Conservation (phyloP, 129 eudicot genomes). For the Mikania micrantha region DNA sequence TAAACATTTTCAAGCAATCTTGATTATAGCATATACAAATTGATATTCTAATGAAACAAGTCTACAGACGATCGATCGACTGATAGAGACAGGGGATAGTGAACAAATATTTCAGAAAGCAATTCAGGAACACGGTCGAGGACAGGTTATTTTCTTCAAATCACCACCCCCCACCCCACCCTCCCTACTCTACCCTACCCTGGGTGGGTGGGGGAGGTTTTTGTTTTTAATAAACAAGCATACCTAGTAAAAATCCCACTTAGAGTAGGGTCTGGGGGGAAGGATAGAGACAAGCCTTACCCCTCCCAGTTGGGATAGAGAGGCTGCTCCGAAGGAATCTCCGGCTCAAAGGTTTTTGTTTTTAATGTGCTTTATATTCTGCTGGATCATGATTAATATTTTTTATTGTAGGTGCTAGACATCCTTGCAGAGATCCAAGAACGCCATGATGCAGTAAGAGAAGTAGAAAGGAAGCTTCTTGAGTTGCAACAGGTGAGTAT, state of each 20-base stretch:
- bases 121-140: slow-evolving; percentile 87
- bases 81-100: slow-evolving; percentile 95
- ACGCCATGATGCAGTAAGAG: too few relatives aligned
- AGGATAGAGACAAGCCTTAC: too few relatives aligned
- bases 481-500: slow-evolving; percentile 88
- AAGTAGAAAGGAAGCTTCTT: slow-evolving; percentile 85
- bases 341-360: background rate
- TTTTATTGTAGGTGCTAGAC: slow-evolving; percentile 75
- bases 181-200: too few relatives aligned
- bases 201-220: too few relatives aligned
- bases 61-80: slow-evolving; percentile 72
- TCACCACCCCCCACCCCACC: background rate
- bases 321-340: too few relatives aligned
- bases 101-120: slow-evolving; percentile 93
- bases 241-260: too few relatives aligned
- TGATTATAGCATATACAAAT: background rate
- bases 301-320: too few relatives aligned
- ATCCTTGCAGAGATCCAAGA: slow-evolving; percentile 94
- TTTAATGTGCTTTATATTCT: background rate
- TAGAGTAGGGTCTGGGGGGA: too few relatives aligned
- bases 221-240: too few relatives aligned
- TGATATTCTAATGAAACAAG: background rate
- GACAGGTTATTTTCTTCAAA: slow-evolving; percentile 47
- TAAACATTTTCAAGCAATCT: background rate
- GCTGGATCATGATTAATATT: background rate